Evolutionary conservation across 2,329 filamentous ascomycete species (phyloP).

Genomic region (Chaetomiaceae sp.): DNA sequence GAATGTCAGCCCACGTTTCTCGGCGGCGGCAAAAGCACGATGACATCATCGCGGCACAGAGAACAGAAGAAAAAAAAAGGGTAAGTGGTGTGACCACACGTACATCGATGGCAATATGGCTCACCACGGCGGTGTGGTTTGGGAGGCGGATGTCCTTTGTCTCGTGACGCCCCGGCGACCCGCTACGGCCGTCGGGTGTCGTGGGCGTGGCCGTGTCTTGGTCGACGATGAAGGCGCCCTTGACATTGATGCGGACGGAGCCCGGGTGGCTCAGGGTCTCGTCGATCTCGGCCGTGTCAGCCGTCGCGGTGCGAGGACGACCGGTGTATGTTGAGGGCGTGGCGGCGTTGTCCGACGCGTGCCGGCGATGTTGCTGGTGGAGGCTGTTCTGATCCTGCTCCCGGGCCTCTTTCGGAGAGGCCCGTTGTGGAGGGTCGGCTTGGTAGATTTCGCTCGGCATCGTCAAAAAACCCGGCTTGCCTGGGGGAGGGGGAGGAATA

Average conservation of each 20-base stretch:
- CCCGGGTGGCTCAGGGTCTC: slow-evolving; percentile 58
- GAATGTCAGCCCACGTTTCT: slow-evolving; percentile 7
- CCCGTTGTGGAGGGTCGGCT: slow-evolving; percentile 21
- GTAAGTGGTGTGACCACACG: slow-evolving; percentile 31
- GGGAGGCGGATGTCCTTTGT: slow-evolving; percentile 93
- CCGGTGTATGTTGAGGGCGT: background rate
- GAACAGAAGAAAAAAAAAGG: slow-evolving; percentile 4
- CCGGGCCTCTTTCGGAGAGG: slow-evolving; percentile 2
- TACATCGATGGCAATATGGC: slow-evolving; percentile 95
- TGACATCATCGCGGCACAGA: slow-evolving; percentile 21
- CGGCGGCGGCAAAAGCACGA: slow-evolving; percentile 7
- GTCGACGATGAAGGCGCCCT: slow-evolving; percentile 94
- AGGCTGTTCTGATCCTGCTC: background rate
- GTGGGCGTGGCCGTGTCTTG: slow-evolving; percentile 59
- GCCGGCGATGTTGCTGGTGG: background rate
- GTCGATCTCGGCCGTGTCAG: slow-evolving; percentile 50
- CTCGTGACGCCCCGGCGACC: slow-evolving; percentile 54
- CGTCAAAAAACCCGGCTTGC: slow-evolving; percentile 10
- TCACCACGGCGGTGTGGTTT: slow-evolving; percentile 91
- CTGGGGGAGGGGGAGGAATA: background rate
- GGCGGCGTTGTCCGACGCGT: background rate
- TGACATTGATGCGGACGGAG: slow-evolving; percentile 89
- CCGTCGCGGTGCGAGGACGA: slow-evolving; percentile 36
- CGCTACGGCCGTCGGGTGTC: slow-evolving; percentile 38
- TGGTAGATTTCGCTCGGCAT: slow-evolving; percentile 26